phyloP scores from a whole-genome alignment of 768 basidiomycete genomes.

The Amanita molliuscula region DNA sequence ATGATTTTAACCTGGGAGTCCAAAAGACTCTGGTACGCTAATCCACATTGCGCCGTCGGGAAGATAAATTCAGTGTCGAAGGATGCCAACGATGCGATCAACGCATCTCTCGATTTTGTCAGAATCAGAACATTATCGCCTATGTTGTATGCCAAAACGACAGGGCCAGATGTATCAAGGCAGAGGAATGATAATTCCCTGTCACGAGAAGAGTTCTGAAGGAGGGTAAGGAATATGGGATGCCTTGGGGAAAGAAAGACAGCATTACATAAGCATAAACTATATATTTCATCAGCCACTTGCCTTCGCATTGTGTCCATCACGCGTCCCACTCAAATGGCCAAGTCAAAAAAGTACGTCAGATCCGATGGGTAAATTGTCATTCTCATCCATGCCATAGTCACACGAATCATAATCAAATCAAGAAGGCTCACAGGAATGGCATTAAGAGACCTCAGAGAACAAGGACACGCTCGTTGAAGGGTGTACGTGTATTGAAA shows the following conservation, averaged over 20 bases:
- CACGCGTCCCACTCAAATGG: too few relatives aligned
- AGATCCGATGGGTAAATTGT: background rate
- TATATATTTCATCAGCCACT: slow-evolving; percentile 34
- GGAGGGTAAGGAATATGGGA: slow-evolving; percentile 37
- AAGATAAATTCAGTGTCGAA: slow-evolving; percentile 50
- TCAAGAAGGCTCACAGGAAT: slow-evolving; percentile 94
- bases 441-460: slow-evolving; percentile 83
- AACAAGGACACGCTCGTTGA: slow-evolving; percentile 68
- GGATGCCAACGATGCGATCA: slow-evolving; percentile 30
- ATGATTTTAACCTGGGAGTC: slow-evolving; percentile 39
- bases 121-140: slow-evolving; percentile 34
- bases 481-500: slow-evolving; percentile 66
- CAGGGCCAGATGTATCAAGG: slow-evolving; percentile 57
- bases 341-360: slow-evolving; percentile 93
- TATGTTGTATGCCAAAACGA: slow-evolving; percentile 30
- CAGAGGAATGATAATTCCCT: slow-evolving; percentile 55
- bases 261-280: slow-evolving; percentile 9
- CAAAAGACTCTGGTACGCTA: slow-evolving; percentile 21
- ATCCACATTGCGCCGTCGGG: slow-evolving; percentile 20
- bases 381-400: slow-evolving; percentile 24
- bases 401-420: slow-evolving; percentile 95
- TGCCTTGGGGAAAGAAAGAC: slow-evolving; percentile 28
- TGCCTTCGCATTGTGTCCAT: slow-evolving; percentile 24
- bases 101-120: slow-evolving; percentile 37
- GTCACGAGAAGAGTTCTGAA: slow-evolving; percentile 52